Base-by-base conservation (phyloP, 2,329 filamentous ascomycete genomes). In the Diaporthe capsici region DNA sequence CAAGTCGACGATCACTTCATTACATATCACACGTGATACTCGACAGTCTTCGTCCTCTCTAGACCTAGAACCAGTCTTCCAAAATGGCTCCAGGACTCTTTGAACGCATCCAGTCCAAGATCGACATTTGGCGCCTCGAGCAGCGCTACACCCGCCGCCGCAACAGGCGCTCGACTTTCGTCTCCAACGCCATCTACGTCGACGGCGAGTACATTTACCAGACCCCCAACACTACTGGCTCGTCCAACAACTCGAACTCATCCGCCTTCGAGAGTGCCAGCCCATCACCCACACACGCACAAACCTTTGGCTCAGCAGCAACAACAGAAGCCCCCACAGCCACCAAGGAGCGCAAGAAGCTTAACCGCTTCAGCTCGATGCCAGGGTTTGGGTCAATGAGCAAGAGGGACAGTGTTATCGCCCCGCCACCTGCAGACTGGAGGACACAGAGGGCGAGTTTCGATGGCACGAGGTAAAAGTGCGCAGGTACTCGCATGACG, bases 121-220 rank as follows among this genome's bases (percentile, higher is more conserved):
- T 97, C 81, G 95, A 98, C 88, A 92, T 98, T 82, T 97, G 98
- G 89, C 94, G 95, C 68, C 93, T 98, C 79, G 96, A 98, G 87
- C 94, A 98, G 87, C 94, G 95, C 81, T 98, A 98, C 88, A 97
- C 96, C 71, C 94, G 94, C 81, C 94, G 95, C 83, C 95, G 96
- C 81, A 86, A 92, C 81, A 94, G 96, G 80, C 95, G 96, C 84
- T 96, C 93, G 73, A 97, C 94, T 76, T 98, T 98, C 84, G 92
- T 94, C 82, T 95, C 94, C 82, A 95, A 95, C 81, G 96, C 95
- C 42, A 90, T 94, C 83, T 98, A 98, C 85, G 94, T 98, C 78
- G 95, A 98, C 83, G 97, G 96, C 85, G 96, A 98, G 87, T 98
- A 98, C 87, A 89, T 98, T 84, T 97, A 95, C 89, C 89, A 92